These are phyloP conservation scores for Mycosphaerella arachidis DNA, from an alignment of 2,329 filamentous ascomycete species.

Conservation along the genomic window DNA sequence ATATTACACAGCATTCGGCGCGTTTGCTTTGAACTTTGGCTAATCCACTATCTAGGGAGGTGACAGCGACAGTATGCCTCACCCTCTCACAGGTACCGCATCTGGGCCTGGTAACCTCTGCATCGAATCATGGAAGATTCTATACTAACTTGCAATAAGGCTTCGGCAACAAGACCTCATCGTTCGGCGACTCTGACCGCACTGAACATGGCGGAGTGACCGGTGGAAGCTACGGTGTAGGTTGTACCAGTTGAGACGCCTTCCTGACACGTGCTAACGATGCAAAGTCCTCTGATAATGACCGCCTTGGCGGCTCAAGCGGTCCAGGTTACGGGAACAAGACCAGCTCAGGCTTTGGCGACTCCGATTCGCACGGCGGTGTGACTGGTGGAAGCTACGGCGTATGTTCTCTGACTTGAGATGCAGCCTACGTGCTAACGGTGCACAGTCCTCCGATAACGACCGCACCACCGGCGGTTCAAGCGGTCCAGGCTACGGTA, in stretches of 20 bases:
- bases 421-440: background rate
- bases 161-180: constrained; percentile 7
- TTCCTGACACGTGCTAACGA: background rate
- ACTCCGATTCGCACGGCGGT: background rate
- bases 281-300: background rate
- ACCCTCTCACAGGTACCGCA: constrained; percentile 10
- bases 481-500: background rate
- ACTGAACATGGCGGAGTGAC: background rate
- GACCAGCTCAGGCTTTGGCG: constrained; percentile 7
- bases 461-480: background rate
- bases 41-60: constrained; percentile 3
- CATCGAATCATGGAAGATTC: background rate
- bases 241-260: background rate
- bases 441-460: background rate
- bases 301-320: background rate
- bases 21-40: background rate
- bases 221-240: background rate
- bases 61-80: constrained; percentile 9
- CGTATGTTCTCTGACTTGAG: background rate
- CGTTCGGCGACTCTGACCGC: background rate
- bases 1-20: background rate
- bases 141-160: background rate
- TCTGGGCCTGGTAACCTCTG: constrained; percentile 5
- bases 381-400: background rate
- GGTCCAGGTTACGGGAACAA: background rate